Evolutionary conservation across 768 basidiomycete species (phyloP), one percentile per base, ranked within the genome.

Genomic region (Naganishia friedmannii): DNA sequence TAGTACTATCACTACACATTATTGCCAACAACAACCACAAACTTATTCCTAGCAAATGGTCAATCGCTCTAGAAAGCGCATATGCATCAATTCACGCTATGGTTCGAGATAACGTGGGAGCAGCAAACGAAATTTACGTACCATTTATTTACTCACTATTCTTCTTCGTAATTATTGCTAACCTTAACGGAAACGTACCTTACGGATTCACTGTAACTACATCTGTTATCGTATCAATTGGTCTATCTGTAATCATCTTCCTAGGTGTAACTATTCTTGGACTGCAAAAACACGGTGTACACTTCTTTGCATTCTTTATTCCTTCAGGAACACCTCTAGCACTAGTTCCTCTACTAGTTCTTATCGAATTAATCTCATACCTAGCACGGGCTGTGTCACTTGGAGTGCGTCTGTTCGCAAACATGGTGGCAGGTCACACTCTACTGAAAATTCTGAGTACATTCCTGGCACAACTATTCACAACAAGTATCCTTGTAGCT

Each of bases 331-430:
- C 72, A 70, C 75, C 74, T 69, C 65, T 76, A 72, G 67, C 72
- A 67, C 72, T 76, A 72, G 75, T 73, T 34, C 74, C 75, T 65
- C 73, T 76, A 72, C 66, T 75, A 75, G 74, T 73, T 57, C 67
- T 74, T 57, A 76, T 76, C 69, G 75, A 76, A 72, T 75, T 74
- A 74, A 70, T 76, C 31, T 75, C 74, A 66, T 76, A 76, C 66
- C 53, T 71, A 70, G 75, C 75, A 46, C 73, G 75, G 68, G 72
- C 75, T 65, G 71, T 74, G 39, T 73, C 72, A 55, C 71, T 76
- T 68, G 75, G 74, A 60, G 71, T 76, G 46, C 66, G 75, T 54
- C 68, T 76, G 42, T 76, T 76, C 66, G 74, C 74, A 55, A 76
- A 76, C 58, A 73, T 76, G 69, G 67, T 70, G 34, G 72, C 72